These are phyloP conservation scores for Sclerotinia borealis DNA, from an alignment of 2,329 filamentous ascomycete species.

Conservation along the genomic window DNA sequence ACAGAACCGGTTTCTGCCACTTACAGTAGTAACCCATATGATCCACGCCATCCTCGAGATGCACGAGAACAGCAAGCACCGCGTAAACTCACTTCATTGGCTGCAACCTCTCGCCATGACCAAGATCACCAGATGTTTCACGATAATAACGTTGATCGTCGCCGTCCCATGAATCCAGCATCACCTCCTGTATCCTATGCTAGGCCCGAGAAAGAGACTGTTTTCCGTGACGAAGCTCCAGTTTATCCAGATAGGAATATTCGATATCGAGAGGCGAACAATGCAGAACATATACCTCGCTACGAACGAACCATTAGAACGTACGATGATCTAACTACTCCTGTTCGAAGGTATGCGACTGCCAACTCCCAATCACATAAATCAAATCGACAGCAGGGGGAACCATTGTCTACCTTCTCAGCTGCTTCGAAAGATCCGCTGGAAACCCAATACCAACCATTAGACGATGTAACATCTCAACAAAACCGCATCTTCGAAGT, in stretches of 20 bases:
- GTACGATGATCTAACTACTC: slow-evolving; percentile 19
- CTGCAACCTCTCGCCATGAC: not conserved
- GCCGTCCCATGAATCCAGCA: not conserved
- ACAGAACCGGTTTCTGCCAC: slow-evolving; percentile 13
- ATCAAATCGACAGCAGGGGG: slow-evolving; percentile 17
- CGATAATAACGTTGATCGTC: not conserved
- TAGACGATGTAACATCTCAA: slow-evolving; percentile 19
- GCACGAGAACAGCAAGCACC: slow-evolving; percentile 12
- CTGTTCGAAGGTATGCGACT: slow-evolving; percentile 15
- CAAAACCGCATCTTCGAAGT: slow-evolving; percentile 27
- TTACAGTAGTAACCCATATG: slow-evolving; percentile 25
- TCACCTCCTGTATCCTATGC: slow-evolving; percentile 6
- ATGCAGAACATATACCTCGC: slow-evolving; percentile 18
- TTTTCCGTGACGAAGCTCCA: slow-evolving; percentile 21
- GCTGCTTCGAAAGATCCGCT: not conserved
- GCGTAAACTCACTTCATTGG: not conserved
- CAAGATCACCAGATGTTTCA: not conserved
- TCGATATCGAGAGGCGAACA: slow-evolving; percentile 21
- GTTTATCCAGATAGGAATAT: slow-evolving; percentile 15
- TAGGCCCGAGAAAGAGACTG: slow-evolving; percentile 11
- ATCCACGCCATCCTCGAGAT: slow-evolving; percentile 23
- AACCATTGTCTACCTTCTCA: not conserved
- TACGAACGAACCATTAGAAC: slow-evolving; percentile 15
- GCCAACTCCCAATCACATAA: slow-evolving; percentile 19
- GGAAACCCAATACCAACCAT: slow-evolving; percentile 7